These are phyloP conservation scores for Solanum tarapatanum DNA, from an alignment of 257 asterid genomes.

Conservation along the genomic window DNA sequence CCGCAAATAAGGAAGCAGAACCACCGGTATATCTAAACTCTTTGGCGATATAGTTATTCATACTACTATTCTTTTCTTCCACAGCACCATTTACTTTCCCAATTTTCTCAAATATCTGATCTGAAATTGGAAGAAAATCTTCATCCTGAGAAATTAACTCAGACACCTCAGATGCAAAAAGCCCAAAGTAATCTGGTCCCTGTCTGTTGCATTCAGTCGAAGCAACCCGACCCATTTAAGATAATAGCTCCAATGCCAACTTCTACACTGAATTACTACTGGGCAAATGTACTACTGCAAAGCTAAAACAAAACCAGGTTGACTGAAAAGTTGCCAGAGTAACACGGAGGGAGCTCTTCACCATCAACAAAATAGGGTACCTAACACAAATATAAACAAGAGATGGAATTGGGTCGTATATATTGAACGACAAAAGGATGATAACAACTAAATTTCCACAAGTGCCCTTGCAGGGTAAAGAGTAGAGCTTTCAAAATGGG, in stretches of 20 bases:
- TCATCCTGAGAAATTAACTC: constrained; percentile 44
- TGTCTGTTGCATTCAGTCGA: constrained; percentile 4
- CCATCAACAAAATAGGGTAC: not conserved
- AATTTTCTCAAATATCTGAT: constrained; percentile 9
- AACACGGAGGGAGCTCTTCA: not conserved
- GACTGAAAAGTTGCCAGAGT: not conserved
- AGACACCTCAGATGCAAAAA: constrained; percentile 33
- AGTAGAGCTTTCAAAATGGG: too few relatives aligned
- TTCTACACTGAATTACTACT: not conserved
- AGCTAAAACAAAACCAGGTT: not conserved
- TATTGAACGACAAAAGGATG: not conserved
- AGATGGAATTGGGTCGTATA: not conserved
- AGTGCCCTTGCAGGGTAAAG: not conserved
- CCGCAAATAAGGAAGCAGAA: constrained; percentile 34
- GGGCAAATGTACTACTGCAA: not conserved
- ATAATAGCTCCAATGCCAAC: not conserved
- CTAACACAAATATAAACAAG: not conserved
- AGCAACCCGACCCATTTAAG: constrained; percentile 8
- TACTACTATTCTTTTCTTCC: constrained; percentile 4
- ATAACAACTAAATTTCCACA: not conserved
- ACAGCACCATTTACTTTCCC: constrained; percentile 11
- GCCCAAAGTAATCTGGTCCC: constrained; percentile 70
- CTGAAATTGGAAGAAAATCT: constrained; percentile 20
- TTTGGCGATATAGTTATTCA: constrained; percentile 6
- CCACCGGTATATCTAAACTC: not conserved